Percentiles rank a stretch among this genome's conserved stretches.
Conservation (phyloP, 129 eudicot species). For the Cynara cardunculus region DNA sequence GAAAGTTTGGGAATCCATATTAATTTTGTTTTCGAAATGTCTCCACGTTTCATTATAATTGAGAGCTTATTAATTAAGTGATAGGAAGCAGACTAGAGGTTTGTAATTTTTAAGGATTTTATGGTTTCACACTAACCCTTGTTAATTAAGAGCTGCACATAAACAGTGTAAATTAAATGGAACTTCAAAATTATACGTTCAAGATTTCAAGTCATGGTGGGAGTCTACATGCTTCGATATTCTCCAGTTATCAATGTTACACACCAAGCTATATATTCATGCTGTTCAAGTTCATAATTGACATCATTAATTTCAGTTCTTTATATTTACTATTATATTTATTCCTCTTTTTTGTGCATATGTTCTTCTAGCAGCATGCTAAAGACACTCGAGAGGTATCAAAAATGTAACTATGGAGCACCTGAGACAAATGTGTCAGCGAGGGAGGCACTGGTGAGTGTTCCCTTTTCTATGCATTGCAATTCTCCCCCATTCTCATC, state of each 20-base stretch:
- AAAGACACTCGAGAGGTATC: slow-evolving; percentile 88
- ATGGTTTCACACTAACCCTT: background rate
- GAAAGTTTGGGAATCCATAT: background rate
- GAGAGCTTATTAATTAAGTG: background rate
- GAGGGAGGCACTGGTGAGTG: slow-evolving; percentile 76
- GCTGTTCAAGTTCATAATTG: background rate
- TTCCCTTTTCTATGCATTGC: background rate
- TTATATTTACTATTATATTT: too few species aligned
- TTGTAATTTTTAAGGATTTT: background rate
- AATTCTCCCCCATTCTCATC: background rate
- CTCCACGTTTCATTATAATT: background rate
- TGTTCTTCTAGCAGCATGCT: slow-evolving; percentile 69
- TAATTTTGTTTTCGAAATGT: background rate
- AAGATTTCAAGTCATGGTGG: background rate
- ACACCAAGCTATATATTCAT: background rate
- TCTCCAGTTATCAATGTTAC: background rate
- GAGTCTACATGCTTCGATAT: background rate
- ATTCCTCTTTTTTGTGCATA: background rate
- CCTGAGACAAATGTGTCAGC: slow-evolving; percentile 78
- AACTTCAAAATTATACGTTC: background rate
- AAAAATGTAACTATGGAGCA: slow-evolving; percentile 91
- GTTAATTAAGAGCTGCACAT: background rate
- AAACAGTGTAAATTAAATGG: background rate
- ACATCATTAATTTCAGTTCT: background rate
- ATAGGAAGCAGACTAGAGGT: background rate